Evolutionary conservation across 1,284 basidiomycete genomes (phyloP).

Genomic region (Boletus austroedulis): DNA sequence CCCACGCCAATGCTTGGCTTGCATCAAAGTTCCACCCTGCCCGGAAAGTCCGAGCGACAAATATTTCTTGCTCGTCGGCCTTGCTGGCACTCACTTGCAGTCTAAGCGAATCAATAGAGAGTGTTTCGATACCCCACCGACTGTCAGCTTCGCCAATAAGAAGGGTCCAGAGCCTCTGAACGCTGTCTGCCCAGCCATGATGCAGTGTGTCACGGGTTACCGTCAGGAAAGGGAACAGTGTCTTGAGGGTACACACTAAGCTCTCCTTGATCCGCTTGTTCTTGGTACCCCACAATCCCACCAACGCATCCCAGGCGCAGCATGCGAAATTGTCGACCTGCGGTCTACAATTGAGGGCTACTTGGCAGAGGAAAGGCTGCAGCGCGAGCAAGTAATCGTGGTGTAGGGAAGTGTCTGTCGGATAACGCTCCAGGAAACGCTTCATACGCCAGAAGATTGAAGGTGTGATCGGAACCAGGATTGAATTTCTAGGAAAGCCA

Average conservation of each 20-base stretch:
- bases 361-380: constrained; percentile 63
- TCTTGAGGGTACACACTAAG: constrained; percentile 64
- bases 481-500: constrained; percentile 20
- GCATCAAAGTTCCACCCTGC: constrained; percentile 71
- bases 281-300: constrained; percentile 75
- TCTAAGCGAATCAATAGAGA: constrained; percentile 65
- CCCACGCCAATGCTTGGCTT: constrained; percentile 76
- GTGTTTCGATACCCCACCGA: constrained; percentile 57
- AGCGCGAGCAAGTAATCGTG: constrained; percentile 69
- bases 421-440: constrained; percentile 64
- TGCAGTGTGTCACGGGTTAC: constrained; percentile 23
- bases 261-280: constrained; percentile 65
- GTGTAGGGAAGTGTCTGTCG: constrained; percentile 70
- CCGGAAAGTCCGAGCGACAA: constrained; percentile 62
- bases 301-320: constrained; percentile 60
- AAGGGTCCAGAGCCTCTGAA: constrained; percentile 52
- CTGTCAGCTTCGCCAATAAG: constrained; percentile 62
- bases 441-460: constrained; percentile 61
- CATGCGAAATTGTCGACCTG: constrained; percentile 59
- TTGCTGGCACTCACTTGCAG: constrained; percentile 40
- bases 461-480: constrained; percentile 39
- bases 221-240: constrained; percentile 71
- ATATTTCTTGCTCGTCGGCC: constrained; percentile 40
- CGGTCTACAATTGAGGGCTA: constrained; percentile 68
- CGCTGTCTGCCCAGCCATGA: constrained; percentile 39